Evolutionary conservation across 1,139 yeast species (phyloP).

Genomic region (Lodderomyces pseudojiufengensis): DNA sequence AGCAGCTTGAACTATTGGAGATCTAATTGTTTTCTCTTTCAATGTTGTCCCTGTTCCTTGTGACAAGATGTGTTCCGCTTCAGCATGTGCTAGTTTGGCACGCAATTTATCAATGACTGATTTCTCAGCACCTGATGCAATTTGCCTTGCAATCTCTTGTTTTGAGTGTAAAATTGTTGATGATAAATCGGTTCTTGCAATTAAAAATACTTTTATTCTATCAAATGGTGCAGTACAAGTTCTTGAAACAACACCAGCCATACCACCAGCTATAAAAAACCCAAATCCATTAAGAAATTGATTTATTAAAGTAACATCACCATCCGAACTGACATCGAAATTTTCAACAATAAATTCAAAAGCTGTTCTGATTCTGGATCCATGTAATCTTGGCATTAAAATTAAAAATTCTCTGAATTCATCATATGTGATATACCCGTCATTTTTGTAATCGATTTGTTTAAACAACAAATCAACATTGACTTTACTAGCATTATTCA

Average conservation of each 20-base stretch:
- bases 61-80: conserved; percentile 12
- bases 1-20: conserved; percentile 78
- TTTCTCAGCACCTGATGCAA: conserved; percentile 33
- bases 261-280: conserved; percentile 88
- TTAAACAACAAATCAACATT: conserved; percentile 59
- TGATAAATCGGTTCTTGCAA: conserved; percentile 82
- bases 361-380: conserved; percentile 75
- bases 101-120: conserved; percentile 38
- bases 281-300: conserved; percentile 84
- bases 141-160: conserved; percentile 43
- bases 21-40: conserved; percentile 41
- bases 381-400: conserved; percentile 73
- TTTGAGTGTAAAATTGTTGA: conserved; percentile 64
- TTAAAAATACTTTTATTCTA: conserved; percentile 85
- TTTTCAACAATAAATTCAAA: conserved; percentile 79
- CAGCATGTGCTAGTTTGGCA: conserved; percentile 24
- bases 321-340: conserved; percentile 77
- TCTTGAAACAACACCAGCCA: conserved; percentile 95
- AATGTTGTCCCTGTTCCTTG: conserved; percentile 23
- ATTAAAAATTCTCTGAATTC: conserved; percentile 82
- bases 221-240: conserved; percentile 98
- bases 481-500: conserved; percentile 45
- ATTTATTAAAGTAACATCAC: conserved; percentile 81
- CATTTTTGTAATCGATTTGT: conserved; percentile 56
- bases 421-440: conserved; percentile 74